Conservation (phyloP, 208 protist genomes). For the Leishmania lainsoni region DNA sequence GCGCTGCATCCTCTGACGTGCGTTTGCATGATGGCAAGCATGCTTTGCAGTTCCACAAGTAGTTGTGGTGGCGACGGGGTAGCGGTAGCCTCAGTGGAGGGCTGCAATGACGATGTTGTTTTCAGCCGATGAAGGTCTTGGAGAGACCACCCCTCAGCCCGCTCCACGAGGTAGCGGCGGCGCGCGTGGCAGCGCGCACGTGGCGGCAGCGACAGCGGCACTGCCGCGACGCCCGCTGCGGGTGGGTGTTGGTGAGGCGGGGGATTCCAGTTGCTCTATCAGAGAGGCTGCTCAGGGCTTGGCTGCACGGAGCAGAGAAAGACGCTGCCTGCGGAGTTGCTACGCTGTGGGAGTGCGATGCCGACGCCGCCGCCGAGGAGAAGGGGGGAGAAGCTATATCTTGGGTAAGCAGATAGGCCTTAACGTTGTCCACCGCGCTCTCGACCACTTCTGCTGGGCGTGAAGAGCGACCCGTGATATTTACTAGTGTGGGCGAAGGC, state of each 20-base stretch:
- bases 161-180: constrained; percentile 30
- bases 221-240: not conserved
- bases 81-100: not conserved
- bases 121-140: constrained; percentile 22
- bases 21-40: constrained; percentile 6
- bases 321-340: not conserved
- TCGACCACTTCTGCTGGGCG: not conserved
- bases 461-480: not conserved
- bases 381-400: not conserved
- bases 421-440: not conserved
- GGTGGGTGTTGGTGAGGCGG: not conserved
- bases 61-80: constrained; percentile 2
- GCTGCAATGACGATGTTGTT: not conserved
- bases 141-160: constrained; percentile 28
- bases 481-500: not conserved
- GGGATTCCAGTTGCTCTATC: not conserved
- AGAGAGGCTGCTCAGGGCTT: not conserved
- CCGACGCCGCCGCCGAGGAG: not conserved
- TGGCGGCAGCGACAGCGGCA: not conserved
- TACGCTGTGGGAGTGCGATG: not conserved
- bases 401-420: not conserved
- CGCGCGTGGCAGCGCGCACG: not conserved
- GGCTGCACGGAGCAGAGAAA: not conserved
- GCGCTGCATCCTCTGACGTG: constrained; percentile 15
- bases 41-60: constrained; percentile 19